These are phyloP conservation scores for Triticum urartu DNA, from an alignment of 176 grass and related monocot genomes.

Conservation along the genomic window DNA sequence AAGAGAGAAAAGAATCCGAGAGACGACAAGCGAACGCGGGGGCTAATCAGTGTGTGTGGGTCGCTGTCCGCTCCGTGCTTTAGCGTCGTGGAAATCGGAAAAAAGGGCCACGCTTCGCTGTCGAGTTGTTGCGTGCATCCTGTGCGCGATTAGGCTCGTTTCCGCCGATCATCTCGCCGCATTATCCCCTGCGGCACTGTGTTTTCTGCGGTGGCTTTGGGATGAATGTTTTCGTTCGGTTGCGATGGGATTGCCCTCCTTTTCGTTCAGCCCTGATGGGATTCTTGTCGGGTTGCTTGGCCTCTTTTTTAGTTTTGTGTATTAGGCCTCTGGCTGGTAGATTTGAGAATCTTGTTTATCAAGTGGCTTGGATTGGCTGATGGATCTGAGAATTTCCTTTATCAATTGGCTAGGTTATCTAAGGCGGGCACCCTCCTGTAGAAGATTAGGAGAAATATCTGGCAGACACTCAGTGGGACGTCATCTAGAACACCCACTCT, in stretches of 20 bases:
- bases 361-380: background rate
- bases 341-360: background rate
- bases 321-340: background rate
- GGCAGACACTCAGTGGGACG: background rate
- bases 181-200: conserved; percentile 36
- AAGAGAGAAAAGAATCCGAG: background rate
- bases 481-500: conserved; percentile 1
- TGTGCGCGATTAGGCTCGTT: conserved; percentile 12
- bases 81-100: conserved; percentile 29
- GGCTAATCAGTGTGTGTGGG: conserved; percentile 57
- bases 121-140: conserved; percentile 42
- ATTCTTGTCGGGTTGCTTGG: background rate
- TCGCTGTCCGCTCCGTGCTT: conserved; percentile 34
- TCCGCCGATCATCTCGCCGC: conserved; percentile 33
- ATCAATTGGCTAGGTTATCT: background rate
- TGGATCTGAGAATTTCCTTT: background rate
- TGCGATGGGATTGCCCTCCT: background rate
- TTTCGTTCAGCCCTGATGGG: background rate
- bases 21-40: conserved; percentile 37
- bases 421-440: background rate
- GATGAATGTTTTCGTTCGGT: background rate
- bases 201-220: background rate
- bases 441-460: background rate
- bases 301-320: too few relatives aligned
- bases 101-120: conserved; percentile 30